Conservation (phyloP, 2,329 filamentous ascomycete genomes). For the Colletotrichum falcatum region DNA sequence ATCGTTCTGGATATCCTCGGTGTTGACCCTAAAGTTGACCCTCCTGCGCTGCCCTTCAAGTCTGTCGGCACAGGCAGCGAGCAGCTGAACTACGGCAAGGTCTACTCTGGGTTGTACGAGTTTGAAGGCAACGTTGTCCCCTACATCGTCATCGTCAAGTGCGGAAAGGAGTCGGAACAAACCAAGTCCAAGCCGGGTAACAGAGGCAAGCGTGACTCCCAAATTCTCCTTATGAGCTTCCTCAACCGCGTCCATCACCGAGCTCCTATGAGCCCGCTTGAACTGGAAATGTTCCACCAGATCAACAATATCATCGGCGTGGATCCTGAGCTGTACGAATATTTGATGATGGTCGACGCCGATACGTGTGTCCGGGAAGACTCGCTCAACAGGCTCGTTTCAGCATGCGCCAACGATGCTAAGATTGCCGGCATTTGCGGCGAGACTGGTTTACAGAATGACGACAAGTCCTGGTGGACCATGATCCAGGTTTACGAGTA, state of each 20-base stretch:
- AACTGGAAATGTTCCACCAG: constrained; percentile 98
- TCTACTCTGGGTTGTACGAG: constrained; percentile 98
- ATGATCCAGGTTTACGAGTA: constrained; percentile 99
- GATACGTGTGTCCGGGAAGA: constrained; percentile 96
- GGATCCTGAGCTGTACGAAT: constrained; percentile 96
- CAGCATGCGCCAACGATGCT: constrained; percentile 90
- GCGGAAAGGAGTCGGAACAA: constrained; percentile 96
- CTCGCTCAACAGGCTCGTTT: constrained; percentile 90
- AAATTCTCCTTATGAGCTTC: constrained; percentile 96
- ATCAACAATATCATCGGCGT: constrained; percentile 99
- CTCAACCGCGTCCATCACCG: constrained; percentile 97
- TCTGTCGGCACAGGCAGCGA: constrained; percentile 89
- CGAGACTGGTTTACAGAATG: constrained; percentile 95
- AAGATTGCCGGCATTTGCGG: constrained; percentile 98
- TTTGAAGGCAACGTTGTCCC: constrained; percentile 98
- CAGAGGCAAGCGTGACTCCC: constrained; percentile 97
- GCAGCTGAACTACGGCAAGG: constrained; percentile 97
- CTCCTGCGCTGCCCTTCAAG: constrained; percentile 93
- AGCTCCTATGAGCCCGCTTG: constrained; percentile 92
- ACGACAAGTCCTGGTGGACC: constrained; percentile 96
- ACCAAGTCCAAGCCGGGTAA: constrained; percentile 93
- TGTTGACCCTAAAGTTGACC: constrained; percentile 96
- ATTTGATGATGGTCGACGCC: constrained; percentile 96
- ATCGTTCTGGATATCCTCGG: constrained; percentile 98
- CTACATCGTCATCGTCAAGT: constrained; percentile 95